Conservation (phyloP, 1,284 basidiomycete species). For the Peniophora sp. region DNA sequence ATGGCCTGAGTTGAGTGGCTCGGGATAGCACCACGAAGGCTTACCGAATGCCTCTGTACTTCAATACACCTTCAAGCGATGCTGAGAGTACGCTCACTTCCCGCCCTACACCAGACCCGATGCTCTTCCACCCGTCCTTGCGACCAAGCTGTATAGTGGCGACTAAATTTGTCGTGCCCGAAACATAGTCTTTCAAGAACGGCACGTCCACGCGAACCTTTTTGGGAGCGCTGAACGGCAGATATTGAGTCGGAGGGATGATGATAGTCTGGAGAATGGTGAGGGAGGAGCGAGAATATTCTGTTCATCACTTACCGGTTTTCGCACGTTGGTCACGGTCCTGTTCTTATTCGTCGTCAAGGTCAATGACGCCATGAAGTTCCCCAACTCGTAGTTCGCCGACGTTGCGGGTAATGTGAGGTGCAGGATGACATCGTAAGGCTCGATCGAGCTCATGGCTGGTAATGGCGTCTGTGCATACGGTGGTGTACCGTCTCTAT, state of each 20-base stretch:
- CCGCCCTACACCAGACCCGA: constrained; percentile 59
- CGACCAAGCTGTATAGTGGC: constrained; percentile 62
- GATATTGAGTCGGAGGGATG: constrained; percentile 30
- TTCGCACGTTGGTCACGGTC: constrained; percentile 48
- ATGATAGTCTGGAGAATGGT: constrained; percentile 45
- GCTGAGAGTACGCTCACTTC: constrained; percentile 62
- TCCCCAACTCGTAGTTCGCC: constrained; percentile 63
- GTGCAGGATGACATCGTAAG: constrained; percentile 62
- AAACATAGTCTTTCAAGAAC: constrained; percentile 43
- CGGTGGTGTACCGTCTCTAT: constrained; percentile 54
- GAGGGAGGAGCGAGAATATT: constrained; percentile 1
- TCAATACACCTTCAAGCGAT: constrained; percentile 48
- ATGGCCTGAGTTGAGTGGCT: too few relatives aligned
- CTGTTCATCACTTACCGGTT: constrained; percentile 44
- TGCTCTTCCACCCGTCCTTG: constrained; percentile 55
- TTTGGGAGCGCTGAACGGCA: constrained; percentile 25
- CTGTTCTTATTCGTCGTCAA: constrained; percentile 50
- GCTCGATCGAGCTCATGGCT: constrained; percentile 45
- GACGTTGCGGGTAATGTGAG: constrained; percentile 60
- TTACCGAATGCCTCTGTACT: constrained; percentile 63
- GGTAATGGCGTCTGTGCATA: constrained; percentile 50
- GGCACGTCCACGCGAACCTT: constrained; percentile 42
- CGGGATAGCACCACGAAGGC: too few relatives aligned
- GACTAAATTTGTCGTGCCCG: constrained; percentile 37
- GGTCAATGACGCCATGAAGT: constrained; percentile 68